These are phyloP conservation scores for Gentiana macrophylla DNA, from an alignment of 257 asterid species.

Conservation along the genomic window DNA sequence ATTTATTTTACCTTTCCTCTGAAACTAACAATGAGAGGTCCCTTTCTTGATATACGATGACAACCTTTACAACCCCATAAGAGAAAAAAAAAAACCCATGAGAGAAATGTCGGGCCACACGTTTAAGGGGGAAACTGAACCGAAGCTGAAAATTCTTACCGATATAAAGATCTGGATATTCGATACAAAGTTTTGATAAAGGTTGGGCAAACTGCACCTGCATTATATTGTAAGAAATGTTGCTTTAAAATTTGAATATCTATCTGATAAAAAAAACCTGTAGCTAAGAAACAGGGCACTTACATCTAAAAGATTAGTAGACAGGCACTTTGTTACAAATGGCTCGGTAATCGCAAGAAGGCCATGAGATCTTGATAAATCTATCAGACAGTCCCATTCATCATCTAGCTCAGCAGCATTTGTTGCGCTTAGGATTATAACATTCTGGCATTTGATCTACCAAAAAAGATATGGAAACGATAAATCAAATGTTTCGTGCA, in stretches of 20 bases:
- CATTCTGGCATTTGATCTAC: slow-evolving; percentile 83
- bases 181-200: slow-evolving; percentile 41
- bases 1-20: slow-evolving; percentile 48
- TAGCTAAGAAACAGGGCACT: slow-evolving; percentile 15
- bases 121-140: neutral
- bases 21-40: slow-evolving; percentile 44
- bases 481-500: no score
- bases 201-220: slow-evolving; percentile 79
- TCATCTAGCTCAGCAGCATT: slow-evolving; percentile 56
- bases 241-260: no score
- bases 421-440: slow-evolving; percentile 62
- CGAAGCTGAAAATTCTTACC: slow-evolving; percentile 31
- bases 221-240: slow-evolving; percentile 4
- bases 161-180: slow-evolving; percentile 58
- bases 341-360: slow-evolving; percentile 37
- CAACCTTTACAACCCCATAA: slow-evolving; percentile 35
- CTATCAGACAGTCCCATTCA: slow-evolving; percentile 68
- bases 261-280: no score
- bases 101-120: neutral
- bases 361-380: slow-evolving; percentile 33
- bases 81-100: neutral
- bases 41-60: slow-evolving; percentile 55
- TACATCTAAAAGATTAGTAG: slow-evolving; percentile 51
- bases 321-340: slow-evolving; percentile 43
- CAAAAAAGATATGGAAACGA: slow-evolving; percentile 4